Percentiles rank a stretch among this genome's conserved stretches.
Conservation (phyloP, 371 early-diverging fungal genomes). For the Mortierella sp. region DNA sequence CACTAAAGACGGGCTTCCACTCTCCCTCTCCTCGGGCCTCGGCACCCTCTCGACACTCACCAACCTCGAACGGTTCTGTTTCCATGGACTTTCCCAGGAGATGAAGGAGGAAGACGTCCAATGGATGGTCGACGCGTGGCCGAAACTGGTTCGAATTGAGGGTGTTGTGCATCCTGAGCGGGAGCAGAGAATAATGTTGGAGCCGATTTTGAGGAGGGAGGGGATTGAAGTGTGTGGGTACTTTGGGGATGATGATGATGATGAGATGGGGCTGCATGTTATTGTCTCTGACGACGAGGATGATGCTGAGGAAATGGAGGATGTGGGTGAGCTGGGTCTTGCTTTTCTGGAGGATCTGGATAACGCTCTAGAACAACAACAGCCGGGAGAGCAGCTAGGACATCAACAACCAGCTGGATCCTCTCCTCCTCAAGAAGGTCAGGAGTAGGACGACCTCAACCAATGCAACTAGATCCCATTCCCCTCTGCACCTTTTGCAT, state of each 20-base stretch:
- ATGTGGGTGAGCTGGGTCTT: not conserved
- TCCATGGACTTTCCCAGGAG: slow-evolving; percentile 15
- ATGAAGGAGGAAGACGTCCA: slow-evolving; percentile 11
- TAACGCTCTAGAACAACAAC: not conserved
- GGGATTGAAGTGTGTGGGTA: slow-evolving; percentile 5
- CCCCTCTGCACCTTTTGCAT: too few species aligned
- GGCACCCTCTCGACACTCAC: not conserved
- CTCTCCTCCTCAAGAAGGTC: not conserved
- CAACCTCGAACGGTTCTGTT: slow-evolving; percentile 7
- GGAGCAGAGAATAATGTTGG: not conserved
- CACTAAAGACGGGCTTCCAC: slow-evolving; percentile 1
- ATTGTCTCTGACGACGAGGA: slow-evolving; percentile 1
- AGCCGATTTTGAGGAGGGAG: not conserved
- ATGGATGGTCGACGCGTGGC: slow-evolving; percentile 29
- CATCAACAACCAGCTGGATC: too few species aligned
- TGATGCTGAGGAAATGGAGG: not conserved
- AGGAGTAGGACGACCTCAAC: not conserved
- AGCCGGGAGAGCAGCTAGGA: too few species aligned
- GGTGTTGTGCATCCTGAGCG: slow-evolving; percentile 15
- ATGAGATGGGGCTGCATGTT: slow-evolving; percentile 1
- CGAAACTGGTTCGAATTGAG: slow-evolving; percentile 6
- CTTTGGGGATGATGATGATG: slow-evolving; percentile 10
- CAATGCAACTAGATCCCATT: not conserved
- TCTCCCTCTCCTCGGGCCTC: slow-evolving; percentile 21
- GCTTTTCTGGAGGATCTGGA: not conserved